These are phyloP conservation scores for Trapa incisa DNA, from an alignment of 345 rosid species.

Conservation along the genomic window DNA sequence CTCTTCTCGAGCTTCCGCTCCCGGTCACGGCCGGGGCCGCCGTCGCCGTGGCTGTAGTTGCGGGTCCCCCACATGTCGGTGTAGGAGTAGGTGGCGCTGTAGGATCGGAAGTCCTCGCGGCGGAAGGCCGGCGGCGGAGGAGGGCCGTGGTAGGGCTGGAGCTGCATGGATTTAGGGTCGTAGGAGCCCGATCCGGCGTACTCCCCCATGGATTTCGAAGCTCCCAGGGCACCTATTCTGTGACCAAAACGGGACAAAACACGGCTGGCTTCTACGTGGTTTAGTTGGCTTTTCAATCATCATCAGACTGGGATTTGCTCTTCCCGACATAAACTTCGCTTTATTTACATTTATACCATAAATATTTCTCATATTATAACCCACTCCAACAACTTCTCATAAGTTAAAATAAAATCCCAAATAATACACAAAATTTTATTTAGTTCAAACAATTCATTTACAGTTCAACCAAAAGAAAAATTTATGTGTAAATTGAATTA, in stretches of 20 bases:
- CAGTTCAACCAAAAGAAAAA: too few species aligned
- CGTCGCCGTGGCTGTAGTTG: constrained; percentile 11
- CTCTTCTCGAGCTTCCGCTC: constrained; percentile 47
- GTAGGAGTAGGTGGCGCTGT: constrained; percentile 41
- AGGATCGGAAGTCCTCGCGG: constrained; percentile 37
- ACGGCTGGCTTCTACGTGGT: too few species aligned
- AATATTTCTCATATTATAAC: too few species aligned
- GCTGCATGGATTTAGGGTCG: constrained; percentile 38
- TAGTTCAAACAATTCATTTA: too few species aligned
- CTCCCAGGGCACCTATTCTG: background rate
- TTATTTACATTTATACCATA: too few species aligned
- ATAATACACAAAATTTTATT: too few species aligned
- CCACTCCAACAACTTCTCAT: too few species aligned
- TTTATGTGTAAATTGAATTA: too few species aligned
- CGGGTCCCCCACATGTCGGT: constrained; percentile 28
- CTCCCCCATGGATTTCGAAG: constrained; percentile 41
- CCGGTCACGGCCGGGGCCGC: constrained; percentile 17
- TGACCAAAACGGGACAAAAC: background rate
- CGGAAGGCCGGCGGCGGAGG: constrained; percentile 21
- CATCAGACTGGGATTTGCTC: too few species aligned
- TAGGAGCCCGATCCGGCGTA: constrained; percentile 47
- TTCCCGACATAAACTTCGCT: too few species aligned
- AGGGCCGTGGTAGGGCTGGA: constrained; percentile 41
- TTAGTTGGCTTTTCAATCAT: too few species aligned
- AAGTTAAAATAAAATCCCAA: too few species aligned